Percentiles rank a stretch among this genome's conserved stretches.
phyloP scores from a whole-genome alignment of 345 rosid genomes.

The Linum trigynum region DNA sequence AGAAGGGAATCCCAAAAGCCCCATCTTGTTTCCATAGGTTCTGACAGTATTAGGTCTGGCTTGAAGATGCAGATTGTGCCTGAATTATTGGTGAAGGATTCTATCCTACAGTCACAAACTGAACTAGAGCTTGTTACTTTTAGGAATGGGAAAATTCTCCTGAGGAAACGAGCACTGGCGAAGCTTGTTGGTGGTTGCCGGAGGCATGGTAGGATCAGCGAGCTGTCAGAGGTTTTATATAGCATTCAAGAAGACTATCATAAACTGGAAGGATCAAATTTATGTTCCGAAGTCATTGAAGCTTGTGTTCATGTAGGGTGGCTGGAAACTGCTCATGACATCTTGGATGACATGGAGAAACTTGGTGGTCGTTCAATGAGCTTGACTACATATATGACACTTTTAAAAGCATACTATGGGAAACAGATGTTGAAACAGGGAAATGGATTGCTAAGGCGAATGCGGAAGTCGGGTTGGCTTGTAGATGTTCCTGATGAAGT shows the following conservation, averaged over 20 bases:
- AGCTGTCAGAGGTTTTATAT: constrained; percentile 49
- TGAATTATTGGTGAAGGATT: constrained; percentile 41
- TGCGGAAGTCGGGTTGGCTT: constrained; percentile 39
- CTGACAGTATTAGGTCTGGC: constrained; percentile 49
- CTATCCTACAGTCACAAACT: constrained; percentile 24
- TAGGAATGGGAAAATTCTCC: constrained; percentile 42
- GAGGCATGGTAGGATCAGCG: constrained; percentile 35
- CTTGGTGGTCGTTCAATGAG: constrained; percentile 32
- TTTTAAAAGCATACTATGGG: constrained; percentile 45
- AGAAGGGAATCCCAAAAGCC: constrained; percentile 23
- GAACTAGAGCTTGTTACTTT: constrained; percentile 33
- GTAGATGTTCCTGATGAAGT: constrained; percentile 26
- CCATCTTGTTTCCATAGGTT: constrained; percentile 58
- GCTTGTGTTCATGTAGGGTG: constrained; percentile 58
- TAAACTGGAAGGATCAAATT: constrained; percentile 13
- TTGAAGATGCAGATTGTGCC: constrained; percentile 52
- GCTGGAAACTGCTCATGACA: constrained; percentile 80
- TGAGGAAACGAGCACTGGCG: constrained; percentile 45
- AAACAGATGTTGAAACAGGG: constrained; percentile 53
- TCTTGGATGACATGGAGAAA: constrained; percentile 64
- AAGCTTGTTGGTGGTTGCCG: constrained; percentile 53
- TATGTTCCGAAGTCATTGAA: constrained; percentile 46
- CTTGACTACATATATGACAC: constrained; percentile 27
- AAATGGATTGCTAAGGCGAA: constrained; percentile 44
- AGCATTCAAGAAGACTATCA: constrained; percentile 23